Evolutionary conservation across 2,329 filamentous ascomycete species (phyloP).

Genomic region (Stenocarpella maydis): DNA sequence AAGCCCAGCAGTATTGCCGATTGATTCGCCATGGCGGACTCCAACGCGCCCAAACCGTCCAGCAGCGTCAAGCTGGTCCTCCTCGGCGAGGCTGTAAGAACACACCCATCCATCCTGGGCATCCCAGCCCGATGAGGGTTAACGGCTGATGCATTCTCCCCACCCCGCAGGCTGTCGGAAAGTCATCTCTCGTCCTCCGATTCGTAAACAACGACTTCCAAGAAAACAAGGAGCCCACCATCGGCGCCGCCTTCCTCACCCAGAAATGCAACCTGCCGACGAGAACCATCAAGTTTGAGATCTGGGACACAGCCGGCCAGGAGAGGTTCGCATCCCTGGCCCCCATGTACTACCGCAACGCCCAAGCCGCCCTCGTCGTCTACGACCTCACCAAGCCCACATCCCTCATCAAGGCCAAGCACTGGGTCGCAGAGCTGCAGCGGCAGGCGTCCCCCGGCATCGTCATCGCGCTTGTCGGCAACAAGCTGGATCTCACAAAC

Average conservation of each 20-base stretch:
- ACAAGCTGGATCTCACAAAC: conserved; percentile 90
- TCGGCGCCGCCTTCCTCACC: conserved; percentile 97
- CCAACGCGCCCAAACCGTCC: conserved; percentile 87
- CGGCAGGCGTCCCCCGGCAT: conserved; percentile 95
- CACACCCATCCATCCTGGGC: conserved; percentile 80
- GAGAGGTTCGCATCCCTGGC: conserved; percentile 96
- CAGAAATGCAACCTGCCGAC: conserved; percentile 98
- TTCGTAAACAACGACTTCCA: conserved; percentile 99
- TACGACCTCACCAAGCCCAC: conserved; percentile 98
- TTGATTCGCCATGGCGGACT: conserved; percentile 70
- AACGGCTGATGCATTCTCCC: conserved; percentile 8
- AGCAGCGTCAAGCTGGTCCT: conserved; percentile 99
- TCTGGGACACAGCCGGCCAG: conserved; percentile 98
- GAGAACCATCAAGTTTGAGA: conserved; percentile 91
- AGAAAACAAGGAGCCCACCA: conserved; percentile 99
- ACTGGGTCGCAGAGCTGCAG: conserved; percentile 98
- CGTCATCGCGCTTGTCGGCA: conserved; percentile 95
- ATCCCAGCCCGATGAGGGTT: not conserved
- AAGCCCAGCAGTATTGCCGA: conserved; percentile 20
- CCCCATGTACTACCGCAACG: conserved; percentile 99
- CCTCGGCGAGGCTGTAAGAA: conserved; percentile 95
- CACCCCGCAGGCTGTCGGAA: conserved; percentile 30
- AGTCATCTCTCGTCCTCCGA: conserved; percentile 96
- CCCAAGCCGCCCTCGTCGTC: conserved; percentile 95
- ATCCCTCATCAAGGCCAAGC: conserved; percentile 94